Percentiles rank a stretch among this genome's conserved stretches.
phyloP scores from a whole-genome alignment of 225 moss, liverwort and hornwort species.

The Bryoerythrophyllum caledonicum region DNA sequence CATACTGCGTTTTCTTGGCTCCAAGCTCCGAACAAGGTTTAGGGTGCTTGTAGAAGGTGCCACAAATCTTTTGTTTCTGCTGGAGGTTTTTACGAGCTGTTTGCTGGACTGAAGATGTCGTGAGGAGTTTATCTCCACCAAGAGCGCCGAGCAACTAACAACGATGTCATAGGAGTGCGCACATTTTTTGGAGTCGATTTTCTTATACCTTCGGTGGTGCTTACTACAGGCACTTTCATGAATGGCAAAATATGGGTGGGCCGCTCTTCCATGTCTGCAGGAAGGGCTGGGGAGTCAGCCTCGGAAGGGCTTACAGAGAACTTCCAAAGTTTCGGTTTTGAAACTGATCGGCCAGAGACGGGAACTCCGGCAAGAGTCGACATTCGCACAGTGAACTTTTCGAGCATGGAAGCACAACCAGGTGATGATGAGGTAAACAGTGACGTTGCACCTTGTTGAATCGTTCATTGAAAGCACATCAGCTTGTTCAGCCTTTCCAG shows the following conservation, averaged over 20 bases:
- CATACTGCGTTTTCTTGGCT: too few relatives aligned
- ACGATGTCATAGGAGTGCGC: conserved; percentile 71
- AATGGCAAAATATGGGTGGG: conserved; percentile 92
- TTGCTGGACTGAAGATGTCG: too few relatives aligned
- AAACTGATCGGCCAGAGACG: conserved; percentile 79
- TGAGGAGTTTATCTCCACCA: too few relatives aligned
- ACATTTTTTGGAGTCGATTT: conserved; percentile 78
- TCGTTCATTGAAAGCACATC: not conserved
- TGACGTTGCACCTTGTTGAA: conserved; percentile 7
- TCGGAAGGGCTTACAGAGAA: conserved; percentile 79
- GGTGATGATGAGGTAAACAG: conserved; percentile 69
- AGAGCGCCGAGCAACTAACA: too few relatives aligned
- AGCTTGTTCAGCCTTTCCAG: not conserved
- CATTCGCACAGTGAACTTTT: conserved; percentile 65
- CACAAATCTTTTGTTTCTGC: too few relatives aligned
- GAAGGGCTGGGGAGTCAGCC: conserved; percentile 85
- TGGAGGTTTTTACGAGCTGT: too few relatives aligned
- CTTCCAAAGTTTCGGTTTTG: conserved; percentile 71
- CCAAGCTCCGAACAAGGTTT: too few relatives aligned
- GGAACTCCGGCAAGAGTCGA: conserved; percentile 89
- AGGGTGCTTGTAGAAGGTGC: too few relatives aligned
- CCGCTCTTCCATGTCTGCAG: conserved; percentile 76
- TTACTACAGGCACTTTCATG: conserved; percentile 93
- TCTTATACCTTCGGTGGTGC: conserved; percentile 73
- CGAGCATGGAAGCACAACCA: conserved; percentile 68